phyloP scores from a whole-genome alignment of 306 rosid genomes.

The Alnus glutinosa region DNA sequence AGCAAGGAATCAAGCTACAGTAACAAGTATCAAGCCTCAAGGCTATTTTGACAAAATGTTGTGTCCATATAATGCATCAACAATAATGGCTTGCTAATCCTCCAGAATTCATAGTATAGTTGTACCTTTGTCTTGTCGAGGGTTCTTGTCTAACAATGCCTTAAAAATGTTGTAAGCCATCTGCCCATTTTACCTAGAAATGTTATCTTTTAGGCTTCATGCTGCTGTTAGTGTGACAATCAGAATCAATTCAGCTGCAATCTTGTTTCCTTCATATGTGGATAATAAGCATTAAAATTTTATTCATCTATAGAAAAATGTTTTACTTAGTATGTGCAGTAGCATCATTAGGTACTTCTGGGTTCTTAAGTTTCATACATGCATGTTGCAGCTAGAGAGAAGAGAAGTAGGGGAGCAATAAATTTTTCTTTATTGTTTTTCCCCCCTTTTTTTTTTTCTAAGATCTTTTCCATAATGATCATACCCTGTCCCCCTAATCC shows the following conservation, averaged over 20 bases:
- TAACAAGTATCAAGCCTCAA: not conserved
- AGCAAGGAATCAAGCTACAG: not conserved
- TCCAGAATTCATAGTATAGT: not conserved
- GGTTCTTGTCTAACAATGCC: not conserved
- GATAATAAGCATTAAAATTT: not conserved
- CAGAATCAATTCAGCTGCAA: not conserved
- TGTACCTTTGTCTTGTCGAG: not conserved
- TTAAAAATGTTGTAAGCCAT: not conserved
- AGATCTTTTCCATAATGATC: too few species aligned
- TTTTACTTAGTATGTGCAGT: not conserved
- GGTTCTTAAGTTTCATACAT: too few species aligned
- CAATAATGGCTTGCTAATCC: slow-evolving; percentile 3
- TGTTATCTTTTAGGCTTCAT: not conserved
- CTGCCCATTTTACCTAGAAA: not conserved
- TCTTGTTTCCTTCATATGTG: not conserved
- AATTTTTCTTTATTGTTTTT: too few species aligned
- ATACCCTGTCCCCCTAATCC: too few species aligned
- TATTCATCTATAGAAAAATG: not conserved
- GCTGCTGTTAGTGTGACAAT: not conserved
- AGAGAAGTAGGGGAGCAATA: too few species aligned
- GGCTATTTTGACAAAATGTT: not conserved
- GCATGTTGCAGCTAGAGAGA: too few species aligned
- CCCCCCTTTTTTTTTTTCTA: too few species aligned
- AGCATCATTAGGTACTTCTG: not conserved
- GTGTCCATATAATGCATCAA: not conserved